Percentiles rank a stretch among this genome's conserved stretches.
Conservation (phyloP, 257 asterid genomes). For the Rehmannia glutinosa region DNA sequence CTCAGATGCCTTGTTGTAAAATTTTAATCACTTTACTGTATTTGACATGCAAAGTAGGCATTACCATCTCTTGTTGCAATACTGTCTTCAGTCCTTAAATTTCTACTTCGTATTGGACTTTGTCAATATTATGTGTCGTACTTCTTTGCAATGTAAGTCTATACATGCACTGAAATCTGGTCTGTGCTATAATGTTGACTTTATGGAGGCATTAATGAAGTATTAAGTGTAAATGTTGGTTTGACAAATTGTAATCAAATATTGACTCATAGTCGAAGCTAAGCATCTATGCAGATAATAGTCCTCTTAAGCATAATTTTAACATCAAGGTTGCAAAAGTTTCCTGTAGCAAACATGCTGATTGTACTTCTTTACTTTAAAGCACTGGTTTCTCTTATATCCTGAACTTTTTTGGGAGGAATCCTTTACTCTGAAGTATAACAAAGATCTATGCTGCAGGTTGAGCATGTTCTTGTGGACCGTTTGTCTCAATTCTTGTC, state of each 20-base stretch:
- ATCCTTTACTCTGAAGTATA: constrained; percentile 21
- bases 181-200: neutral
- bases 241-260: constrained; percentile 9
- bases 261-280: constrained; percentile 3
- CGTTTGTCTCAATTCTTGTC: constrained; percentile 83
- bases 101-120: constrained; percentile 11
- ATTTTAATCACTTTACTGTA: neutral
- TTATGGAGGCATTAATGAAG: neutral
- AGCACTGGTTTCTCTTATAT: neutral
- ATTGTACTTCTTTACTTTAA: constrained; percentile 13
- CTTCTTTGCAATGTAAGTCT: neutral
- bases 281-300: neutral
- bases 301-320: constrained; percentile 8
- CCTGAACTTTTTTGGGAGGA: neutral
- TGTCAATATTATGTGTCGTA: neutral
- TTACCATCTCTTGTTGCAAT: neutral
- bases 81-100: neutral
- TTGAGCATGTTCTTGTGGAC: constrained; percentile 93
- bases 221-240: constrained; percentile 7
- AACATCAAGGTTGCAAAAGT: constrained; percentile 1
- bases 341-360: constrained; percentile 7
- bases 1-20: neutral
- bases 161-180: neutral
- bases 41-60: neutral
- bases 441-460: constrained; percentile 44